A percentile compares a stretch with the other conserved stretches of the same genome.
phyloP scores from a whole-genome alignment of 2,329 filamentous ascomycete species.

The Arthroderma sp. region DNA sequence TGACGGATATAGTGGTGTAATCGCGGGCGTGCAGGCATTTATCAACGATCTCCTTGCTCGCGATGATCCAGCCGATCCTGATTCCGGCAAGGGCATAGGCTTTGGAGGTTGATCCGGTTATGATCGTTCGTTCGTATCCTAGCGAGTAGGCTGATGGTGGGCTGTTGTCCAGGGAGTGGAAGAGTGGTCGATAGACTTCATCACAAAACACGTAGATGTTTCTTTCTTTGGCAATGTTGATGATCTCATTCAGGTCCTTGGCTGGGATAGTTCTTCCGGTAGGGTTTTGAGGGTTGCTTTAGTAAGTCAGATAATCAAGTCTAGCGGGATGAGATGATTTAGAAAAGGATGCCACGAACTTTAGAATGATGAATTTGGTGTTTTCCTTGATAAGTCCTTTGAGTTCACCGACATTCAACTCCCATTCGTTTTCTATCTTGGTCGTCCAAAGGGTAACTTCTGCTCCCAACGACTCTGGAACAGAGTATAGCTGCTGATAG shows the following conservation, averaged over 20 bases:
- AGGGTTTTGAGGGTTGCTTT: conserved; percentile 69
- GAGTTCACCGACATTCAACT: conserved; percentile 55
- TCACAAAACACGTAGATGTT: conserved; percentile 59
- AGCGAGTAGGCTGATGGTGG: conserved; percentile 60
- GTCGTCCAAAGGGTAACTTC: conserved; percentile 68
- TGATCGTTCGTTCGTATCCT: conserved; percentile 57
- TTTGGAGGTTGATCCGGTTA: conserved; percentile 73
- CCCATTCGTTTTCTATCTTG: conserved; percentile 50
- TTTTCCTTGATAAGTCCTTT: conserved; percentile 45
- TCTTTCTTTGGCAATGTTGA: conserved; percentile 50
- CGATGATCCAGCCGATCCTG: conserved; percentile 70
- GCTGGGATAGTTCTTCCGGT: conserved; percentile 60
- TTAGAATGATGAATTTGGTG: conserved; percentile 50
- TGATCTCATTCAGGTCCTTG: conserved; percentile 47
- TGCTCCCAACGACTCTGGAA: conserved; percentile 63
- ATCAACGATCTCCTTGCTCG: conserved; percentile 50
- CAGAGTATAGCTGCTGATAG: conserved; percentile 71
- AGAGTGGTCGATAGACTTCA: conserved; percentile 75
- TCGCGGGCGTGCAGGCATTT: conserved; percentile 55
- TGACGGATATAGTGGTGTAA: conserved; percentile 79
- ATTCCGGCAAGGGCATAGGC: conserved; percentile 74
- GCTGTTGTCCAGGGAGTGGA: conserved; percentile 49
- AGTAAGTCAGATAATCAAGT: conserved; percentile 42
- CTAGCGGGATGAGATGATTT: background rate
- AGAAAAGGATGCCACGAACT: conserved; percentile 24